Base-by-base conservation (phyloP, 176 grass and related monocot genomes). In the Rhynchospora breviuscula region DNA sequence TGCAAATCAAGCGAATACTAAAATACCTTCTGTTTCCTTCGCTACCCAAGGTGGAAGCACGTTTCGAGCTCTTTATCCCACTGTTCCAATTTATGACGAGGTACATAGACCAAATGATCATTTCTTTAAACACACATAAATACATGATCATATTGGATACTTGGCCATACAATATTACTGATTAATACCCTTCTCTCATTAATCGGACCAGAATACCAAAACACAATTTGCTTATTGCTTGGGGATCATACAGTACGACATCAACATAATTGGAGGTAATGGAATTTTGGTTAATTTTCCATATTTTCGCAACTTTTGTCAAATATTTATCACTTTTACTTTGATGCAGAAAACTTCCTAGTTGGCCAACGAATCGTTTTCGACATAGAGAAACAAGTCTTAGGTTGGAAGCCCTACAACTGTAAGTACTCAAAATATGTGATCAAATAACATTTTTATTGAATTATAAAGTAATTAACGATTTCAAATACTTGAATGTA, bases 191-290 rank as follows among this genome's bases (percentile, higher is more conserved):
- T 23, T 80, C 13, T 35, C 56, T 35, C 56, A 80, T 61, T 10
- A 35, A 61, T 59, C 2, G 64, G 64, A 61, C 21, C 43, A 63
- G 58, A 47, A 66, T 0, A 66, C 2, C n/a, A 0, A 10, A 2
- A 1, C 5, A 11, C 0, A 0, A 0, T 0, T 77, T 26, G 92
- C 85, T 1, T 94, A 91, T 87, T 94, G 92, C 85, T 79, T 94
- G 7, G 85, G 64, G 0, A 47, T 94, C 21, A 0, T 85, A 4
- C 81, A 60, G 79, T 87, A 12, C 71, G 14, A 87, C 18, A 67
- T 89, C 78, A 84, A 94, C 85, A 87, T 88, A 70, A 84, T 94
- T n/a, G 92, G 92, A 62, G 89, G 92, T 93, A 88, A n/a, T 60
- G 11, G 23, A 72, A 44, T 31, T 44, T 44, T 44, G 29, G 43